Percentiles rank a stretch among this genome's conserved stretches.
phyloP scores from a whole-genome alignment of 129 eudicot species.

The Flaveria sonorensis region DNA sequence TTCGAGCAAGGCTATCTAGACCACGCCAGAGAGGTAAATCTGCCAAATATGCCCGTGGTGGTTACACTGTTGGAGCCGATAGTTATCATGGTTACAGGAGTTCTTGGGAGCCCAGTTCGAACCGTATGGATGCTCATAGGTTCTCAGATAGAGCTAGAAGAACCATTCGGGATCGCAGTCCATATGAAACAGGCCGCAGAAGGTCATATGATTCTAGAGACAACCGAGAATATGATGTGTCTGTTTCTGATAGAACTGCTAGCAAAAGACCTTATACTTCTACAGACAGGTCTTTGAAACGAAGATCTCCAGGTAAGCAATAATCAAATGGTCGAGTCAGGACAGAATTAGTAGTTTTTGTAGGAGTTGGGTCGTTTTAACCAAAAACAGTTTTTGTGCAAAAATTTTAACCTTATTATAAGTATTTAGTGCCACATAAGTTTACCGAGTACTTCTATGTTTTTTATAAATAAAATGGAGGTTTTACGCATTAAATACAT shows the following conservation, averaged over 20 bases:
- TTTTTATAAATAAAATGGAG: background rate
- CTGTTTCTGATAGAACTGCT: slow-evolving; percentile 40
- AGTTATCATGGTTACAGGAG: slow-evolving; percentile 29
- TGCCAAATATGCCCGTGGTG: slow-evolving; percentile 48
- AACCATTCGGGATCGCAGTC: slow-evolving; percentile 43
- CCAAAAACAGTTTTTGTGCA: background rate
- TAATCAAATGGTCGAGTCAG: background rate
- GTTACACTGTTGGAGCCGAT: slow-evolving; percentile 42
- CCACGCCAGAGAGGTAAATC: slow-evolving; percentile 52
- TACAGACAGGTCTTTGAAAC: slow-evolving; percentile 40
- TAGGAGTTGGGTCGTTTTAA: background rate
- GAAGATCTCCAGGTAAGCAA: slow-evolving; percentile 43
- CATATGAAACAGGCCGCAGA: slow-evolving; percentile 39
- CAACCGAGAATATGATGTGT: slow-evolving; percentile 35
- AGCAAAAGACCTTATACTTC: slow-evolving; percentile 40
- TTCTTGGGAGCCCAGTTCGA: slow-evolving; percentile 39
- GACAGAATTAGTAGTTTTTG: background rate
- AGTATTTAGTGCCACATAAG: background rate
- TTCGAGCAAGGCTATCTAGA: slow-evolving; percentile 51
- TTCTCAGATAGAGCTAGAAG: slow-evolving; percentile 36
- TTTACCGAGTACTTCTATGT: background rate
- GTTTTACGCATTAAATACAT: background rate
- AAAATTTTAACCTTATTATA: background rate
- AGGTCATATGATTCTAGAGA: slow-evolving; percentile 39
- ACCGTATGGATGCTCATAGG: slow-evolving; percentile 34